Evolutionary conservation across 208 protist genomes (phyloP), one percentile per base, ranked within the genome.

Genomic region (Strigomonas culicis): DNA sequence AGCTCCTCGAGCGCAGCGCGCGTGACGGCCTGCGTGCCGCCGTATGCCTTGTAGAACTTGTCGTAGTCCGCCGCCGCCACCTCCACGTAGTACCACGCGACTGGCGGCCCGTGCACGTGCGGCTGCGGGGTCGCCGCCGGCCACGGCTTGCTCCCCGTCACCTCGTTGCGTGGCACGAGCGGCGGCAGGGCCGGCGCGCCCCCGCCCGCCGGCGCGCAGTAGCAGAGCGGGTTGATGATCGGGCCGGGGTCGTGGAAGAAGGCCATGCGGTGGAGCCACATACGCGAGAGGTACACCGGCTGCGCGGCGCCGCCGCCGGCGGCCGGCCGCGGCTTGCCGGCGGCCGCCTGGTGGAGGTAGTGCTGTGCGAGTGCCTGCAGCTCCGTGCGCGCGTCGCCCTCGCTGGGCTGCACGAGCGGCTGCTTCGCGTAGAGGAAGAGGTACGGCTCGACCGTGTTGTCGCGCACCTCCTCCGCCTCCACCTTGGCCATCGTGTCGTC

Each of bases 361-460:
- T 79, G 71, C 39, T 80, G 68, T 25, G 90, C 90, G 56, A 80
- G 80, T 31, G 76, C 56, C 27, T 77, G 86, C 53, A 95, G 80
- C 53, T 67, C 65, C 17, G 59, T 59, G 4, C 49, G 67, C n/a
- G 66, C 59, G 58, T 79, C 55, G 22, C 72, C 44, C 25, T 70
- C 61, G 1, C 65, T 41, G 0, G 55, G 70, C 56, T 75, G 41
- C 22, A 80, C 59, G 24, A 91, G 43, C n/a, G 75, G 63, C 65
- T 97, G 91, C 49, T 89, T 83, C 49, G 80, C 80, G 72, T 97
- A 97, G 52, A 94, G 43, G 15, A 97, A 60, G 10, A 97, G 49
- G 71, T 97, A 97, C 61, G 93, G 84, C 68, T 95, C 82, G 24
- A 58, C 25, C 52, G 15, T 21, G 4, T 81, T 80, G 68, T 93